A percentile compares a stretch with the other conserved stretches of the same genome.
Evolutionary conservation across 805 yeast genomes (phyloP).

Genomic region (Saturnispora besseyi): DNA sequence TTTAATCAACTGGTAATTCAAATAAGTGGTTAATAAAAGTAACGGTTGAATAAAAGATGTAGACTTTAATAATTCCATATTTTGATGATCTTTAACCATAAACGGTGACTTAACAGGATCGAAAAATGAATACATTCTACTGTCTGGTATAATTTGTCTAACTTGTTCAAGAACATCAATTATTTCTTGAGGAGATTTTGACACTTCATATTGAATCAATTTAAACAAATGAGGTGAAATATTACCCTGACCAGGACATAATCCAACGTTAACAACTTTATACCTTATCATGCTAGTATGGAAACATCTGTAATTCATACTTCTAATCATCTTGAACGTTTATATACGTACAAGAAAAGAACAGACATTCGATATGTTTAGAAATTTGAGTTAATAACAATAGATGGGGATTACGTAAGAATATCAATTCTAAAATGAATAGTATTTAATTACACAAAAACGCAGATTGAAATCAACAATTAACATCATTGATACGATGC

Average conservation of each 20-base stretch:
- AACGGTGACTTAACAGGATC: constrained; percentile 5
- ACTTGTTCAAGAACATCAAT: background rate
- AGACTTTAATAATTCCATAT: background rate
- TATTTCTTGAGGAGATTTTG: background rate
- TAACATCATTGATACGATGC: constrained; percentile 22
- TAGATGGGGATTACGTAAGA: background rate
- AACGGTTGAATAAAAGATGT: constrained; percentile 14
- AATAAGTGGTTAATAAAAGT: constrained; percentile 16
- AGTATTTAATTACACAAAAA: background rate
- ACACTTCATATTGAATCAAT: constrained; percentile 10
- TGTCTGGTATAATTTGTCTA: constrained; percentile 2
- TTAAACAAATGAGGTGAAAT: constrained; percentile 11
- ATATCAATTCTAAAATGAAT: background rate
- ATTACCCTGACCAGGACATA: constrained; percentile 29
- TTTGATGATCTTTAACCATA: background rate
- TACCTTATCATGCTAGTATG: background rate
- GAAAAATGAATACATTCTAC: constrained; percentile 2
- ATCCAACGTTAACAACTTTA: constrained; percentile 6
- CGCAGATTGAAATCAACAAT: constrained; percentile 15
- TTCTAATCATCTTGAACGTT: background rate
- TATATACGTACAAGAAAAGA: too few relatives aligned
- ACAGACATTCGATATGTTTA: too few relatives aligned
- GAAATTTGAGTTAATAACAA: background rate
- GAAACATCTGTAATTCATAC: background rate
- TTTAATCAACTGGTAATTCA: constrained; percentile 17